Conservation (phyloP, 2,329 filamentous ascomycete species). For the Cordyceps pruinosa region DNA sequence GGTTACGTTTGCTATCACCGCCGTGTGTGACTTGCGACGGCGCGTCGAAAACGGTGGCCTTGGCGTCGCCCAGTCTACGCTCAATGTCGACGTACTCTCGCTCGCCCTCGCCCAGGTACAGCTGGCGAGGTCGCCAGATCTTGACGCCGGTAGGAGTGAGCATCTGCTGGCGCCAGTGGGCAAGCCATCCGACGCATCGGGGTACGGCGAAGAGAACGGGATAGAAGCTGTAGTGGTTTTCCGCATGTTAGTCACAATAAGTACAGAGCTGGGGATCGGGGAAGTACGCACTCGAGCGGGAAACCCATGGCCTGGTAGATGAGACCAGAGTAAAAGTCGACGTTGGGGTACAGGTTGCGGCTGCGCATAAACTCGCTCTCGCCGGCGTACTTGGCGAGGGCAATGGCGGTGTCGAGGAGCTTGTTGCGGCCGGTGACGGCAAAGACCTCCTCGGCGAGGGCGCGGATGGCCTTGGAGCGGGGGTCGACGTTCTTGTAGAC, state of each 20-base stretch:
- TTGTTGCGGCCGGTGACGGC: constrained; percentile 43
- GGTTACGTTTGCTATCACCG: constrained; percentile 35
- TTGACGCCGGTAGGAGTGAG: constrained; percentile 39
- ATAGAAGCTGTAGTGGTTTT: constrained; percentile 32
- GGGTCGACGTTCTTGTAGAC: constrained; percentile 50
- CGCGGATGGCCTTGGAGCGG: constrained; percentile 41
- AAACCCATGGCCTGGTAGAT: constrained; percentile 49
- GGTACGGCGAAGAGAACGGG: constrained; percentile 45
- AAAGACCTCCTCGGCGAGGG: constrained; percentile 44
- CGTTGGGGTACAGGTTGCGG: constrained; percentile 43
- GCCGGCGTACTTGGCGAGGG: constrained; percentile 38
- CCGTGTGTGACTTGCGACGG: constrained; percentile 32
- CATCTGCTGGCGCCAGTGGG: constrained; percentile 46
- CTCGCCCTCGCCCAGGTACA: constrained; percentile 39
- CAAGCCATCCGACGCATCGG: constrained; percentile 44
- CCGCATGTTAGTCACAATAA: constrained; percentile 4
- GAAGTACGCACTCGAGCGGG: constrained; percentile 34
- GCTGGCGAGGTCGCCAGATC: constrained; percentile 43
- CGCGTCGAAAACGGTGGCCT: constrained; percentile 27
- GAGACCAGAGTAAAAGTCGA: constrained; percentile 45
- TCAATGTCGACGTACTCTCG: constrained; percentile 36
- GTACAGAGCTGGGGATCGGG: too few relatives aligned
- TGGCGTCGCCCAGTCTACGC: constrained; percentile 26
- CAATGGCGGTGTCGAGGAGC: constrained; percentile 41
- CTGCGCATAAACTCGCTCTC: constrained; percentile 43